phyloP scores from a whole-genome alignment of 805 yeast species.

The Zygoascus bituminiphila region DNA sequence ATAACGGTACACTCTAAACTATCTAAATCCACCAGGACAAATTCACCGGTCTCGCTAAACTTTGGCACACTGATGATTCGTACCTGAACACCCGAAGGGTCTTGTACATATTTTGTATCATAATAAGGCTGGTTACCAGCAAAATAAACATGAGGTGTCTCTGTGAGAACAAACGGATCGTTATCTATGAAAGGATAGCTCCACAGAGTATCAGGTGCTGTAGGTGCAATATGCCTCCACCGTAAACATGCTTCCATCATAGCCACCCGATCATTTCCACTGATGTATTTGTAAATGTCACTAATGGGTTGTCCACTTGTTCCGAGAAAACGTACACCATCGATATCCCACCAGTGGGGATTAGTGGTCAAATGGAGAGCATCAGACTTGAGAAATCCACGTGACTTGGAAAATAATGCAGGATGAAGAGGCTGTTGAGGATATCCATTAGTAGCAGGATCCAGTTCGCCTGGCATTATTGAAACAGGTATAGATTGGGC shows the following conservation, averaged over 20 bases:
- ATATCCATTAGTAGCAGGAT: slow-evolving; percentile 74
- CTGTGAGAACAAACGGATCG: slow-evolving; percentile 74
- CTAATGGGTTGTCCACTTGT: slow-evolving; percentile 78
- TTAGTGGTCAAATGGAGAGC: slow-evolving; percentile 49
- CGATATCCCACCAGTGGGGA: slow-evolving; percentile 63
- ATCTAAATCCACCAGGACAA: slow-evolving; percentile 52
- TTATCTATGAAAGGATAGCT: slow-evolving; percentile 69
- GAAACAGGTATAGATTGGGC: slow-evolving; percentile 57
- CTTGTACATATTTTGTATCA: slow-evolving; percentile 33
- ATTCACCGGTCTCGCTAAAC: slow-evolving; percentile 55
- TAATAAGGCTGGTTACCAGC: slow-evolving; percentile 75
- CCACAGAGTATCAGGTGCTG: slow-evolving; percentile 93
- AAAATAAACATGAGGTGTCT: slow-evolving; percentile 79
- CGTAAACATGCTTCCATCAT: slow-evolving; percentile 58
- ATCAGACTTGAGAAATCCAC: slow-evolving; percentile 33
- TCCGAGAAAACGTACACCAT: slow-evolving; percentile 53
- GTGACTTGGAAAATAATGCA: slow-evolving; percentile 51
- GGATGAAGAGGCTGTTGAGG: slow-evolving; percentile 90
- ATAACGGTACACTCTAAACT: slow-evolving; percentile 50
- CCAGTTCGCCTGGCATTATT: slow-evolving; percentile 76
- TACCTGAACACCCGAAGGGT: slow-evolving; percentile 31
- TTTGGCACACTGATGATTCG: slow-evolving; percentile 61
- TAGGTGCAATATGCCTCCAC: slow-evolving; percentile 88
- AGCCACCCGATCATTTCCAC: slow-evolving; percentile 36
- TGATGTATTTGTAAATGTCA: slow-evolving; percentile 67